Evolutionary conservation across 1,139 yeast species (phyloP), one percentile per base, ranked within the genome.

Genomic region (Meyerozyma sp.): DNA sequence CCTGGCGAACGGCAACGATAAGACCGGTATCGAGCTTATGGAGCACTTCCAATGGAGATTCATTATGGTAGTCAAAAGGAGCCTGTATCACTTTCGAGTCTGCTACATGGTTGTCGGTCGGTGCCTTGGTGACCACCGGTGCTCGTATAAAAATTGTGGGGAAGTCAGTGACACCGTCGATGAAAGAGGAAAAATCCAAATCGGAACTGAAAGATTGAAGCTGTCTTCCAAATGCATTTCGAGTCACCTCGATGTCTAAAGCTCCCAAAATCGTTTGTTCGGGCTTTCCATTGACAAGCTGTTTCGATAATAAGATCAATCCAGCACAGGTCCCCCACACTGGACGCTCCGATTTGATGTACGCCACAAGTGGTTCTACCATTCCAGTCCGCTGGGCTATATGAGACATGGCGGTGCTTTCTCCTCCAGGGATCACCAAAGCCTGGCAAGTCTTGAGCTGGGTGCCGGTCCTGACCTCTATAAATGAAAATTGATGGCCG

Each of bases 261-360:
- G 86, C 89, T 2, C 89, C 87, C 39, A 87, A 65, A 3, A 81
- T 60, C 47, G 75, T 66, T 52, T 85, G 90, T n/a, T 78, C 74
- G 2, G 71, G 73, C 39, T 72, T 69, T 20, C 84, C 85, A 56
- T 77, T 79, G 10, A 66, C 58, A 28, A 85, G 73, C 44, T 77
- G 71, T 45, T 74, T 70, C 8, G 91, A 75, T 36, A 87, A 65
- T 52, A 86, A 73, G 46, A 87, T 86, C 51, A 87, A 67, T 2
- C 95, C 95, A 4, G 95, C 95, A 63, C 95, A 87, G 1, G 95
- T 87, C 0, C 95, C 95, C 95, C 95, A 87, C 26, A 81, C 74
- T 1, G 88, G 81, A 51, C 75, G 77, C 20, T 64, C 65, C 16
- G 70, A 64, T 42, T 73, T 73, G 28, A 82, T 79, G 57, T 74